A percentile compares a stretch with the other conserved stretches of the same genome.
These are phyloP conservation scores for Schizosaccharomyces cryophilus DNA, from an alignment of 805 yeast genomes.

Conservation along the genomic window DNA sequence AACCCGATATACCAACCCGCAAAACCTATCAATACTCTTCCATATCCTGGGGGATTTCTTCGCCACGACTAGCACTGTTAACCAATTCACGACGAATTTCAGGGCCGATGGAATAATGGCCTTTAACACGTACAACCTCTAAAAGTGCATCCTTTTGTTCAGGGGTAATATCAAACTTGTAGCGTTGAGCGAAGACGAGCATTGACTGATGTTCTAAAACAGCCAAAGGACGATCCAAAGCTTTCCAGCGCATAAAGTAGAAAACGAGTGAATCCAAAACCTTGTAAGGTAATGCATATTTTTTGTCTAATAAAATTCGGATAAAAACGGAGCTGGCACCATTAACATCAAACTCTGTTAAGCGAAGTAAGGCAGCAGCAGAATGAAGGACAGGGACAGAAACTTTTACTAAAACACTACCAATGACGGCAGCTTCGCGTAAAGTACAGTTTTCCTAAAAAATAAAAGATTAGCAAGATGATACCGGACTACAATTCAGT, in stretches of 20 bases:
- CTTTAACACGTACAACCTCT: conserved; percentile 75
- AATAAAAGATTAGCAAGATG: neutral
- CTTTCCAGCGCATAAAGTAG: conserved; percentile 54
- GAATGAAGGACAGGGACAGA: conserved; percentile 91
- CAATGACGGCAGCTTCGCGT: conserved; percentile 85
- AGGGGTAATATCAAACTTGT: conserved; percentile 93
- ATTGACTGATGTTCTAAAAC: conserved; percentile 96
- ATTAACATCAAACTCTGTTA: conserved; percentile 56
- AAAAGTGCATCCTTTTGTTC: conserved; percentile 87
- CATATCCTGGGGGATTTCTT: neutral
- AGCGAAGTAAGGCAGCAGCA: conserved; percentile 74
- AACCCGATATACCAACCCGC: neutral
- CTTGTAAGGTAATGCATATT: conserved; percentile 90
- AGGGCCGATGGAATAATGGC: conserved; percentile 71
- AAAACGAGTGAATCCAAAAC: conserved; percentile 84
- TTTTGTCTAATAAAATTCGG: conserved; percentile 70
- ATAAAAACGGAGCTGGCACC: conserved; percentile 84
- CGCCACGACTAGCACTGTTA: conserved; percentile 40
- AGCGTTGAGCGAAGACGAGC: conserved; percentile 80
- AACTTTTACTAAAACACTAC: conserved; percentile 67
- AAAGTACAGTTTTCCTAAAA: conserved; percentile 31
- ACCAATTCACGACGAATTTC: conserved; percentile 81
- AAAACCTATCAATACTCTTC: neutral
- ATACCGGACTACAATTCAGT: neutral
- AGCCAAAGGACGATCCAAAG: conserved; percentile 36